Base-by-base conservation (phyloP, 345 rosid species). In the Citrus hindsii region DNA sequence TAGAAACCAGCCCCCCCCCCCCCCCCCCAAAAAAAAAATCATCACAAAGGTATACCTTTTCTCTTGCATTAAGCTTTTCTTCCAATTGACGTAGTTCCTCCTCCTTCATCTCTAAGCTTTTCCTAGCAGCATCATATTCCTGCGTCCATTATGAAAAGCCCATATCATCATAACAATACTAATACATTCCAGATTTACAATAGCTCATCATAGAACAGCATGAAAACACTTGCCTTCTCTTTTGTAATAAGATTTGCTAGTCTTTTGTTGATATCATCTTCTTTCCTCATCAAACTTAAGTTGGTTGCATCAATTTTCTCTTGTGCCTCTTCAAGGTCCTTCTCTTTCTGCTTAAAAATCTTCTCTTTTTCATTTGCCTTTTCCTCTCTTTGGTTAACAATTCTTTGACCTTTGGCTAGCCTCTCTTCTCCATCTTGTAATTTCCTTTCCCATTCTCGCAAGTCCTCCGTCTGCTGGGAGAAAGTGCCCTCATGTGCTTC, bases 401-500 rank as follows among this genome's bases (percentile, higher is more conserved):
- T 80, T 84, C 89, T 86, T 67, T 86, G 91, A 67, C 83, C 79
- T 78, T 86, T 88, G 25, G 89, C 88, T 69, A 91, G 64, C 87
- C 98, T 92, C 78, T 92, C 98, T 83, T 96, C 99, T 74, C 95
- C 92, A 75, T 92, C 99, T 85, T 87, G 89, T 79, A 96, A 83
- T 83, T 91, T 94, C 48, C 82, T 87, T 81, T 96, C 98, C 99
- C 99, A 92, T 78, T 94, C 98, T 77, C 84, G 89, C 87, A 94
- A 85, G 82, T 96, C 98, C 73, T 96, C 99, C 84, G 98, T 88
- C 87, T 94, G 99, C 88, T 92, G 88, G 62, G 93, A 88, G 53
- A 96, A 87, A 73, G 83, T 76, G 32, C 76, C 79, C 77, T 94
- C 97, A 28, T 89, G 91, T 30, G 89, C 83, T 72, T 92, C 98